Base-by-base conservation (phyloP, 2,329 filamentous ascomycete genomes). In the Sclerotiophoma versabilis region DNA sequence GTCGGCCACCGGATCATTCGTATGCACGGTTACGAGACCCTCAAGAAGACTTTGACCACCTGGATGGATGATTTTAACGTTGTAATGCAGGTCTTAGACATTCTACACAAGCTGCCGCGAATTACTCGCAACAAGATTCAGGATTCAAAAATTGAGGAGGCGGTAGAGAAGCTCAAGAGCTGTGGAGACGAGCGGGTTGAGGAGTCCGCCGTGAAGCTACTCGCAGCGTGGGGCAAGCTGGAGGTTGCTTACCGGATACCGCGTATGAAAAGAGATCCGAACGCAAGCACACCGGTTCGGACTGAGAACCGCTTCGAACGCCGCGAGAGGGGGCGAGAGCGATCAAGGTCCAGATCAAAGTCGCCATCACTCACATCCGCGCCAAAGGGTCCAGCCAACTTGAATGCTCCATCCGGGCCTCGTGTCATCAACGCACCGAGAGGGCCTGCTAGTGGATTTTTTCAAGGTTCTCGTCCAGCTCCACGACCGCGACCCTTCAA, bases 41-140 rank as follows among this genome's bases (percentile, higher is more conserved):
- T 99, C 59, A 96, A 95, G 74, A 91, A 90, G 26, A 90, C 91
- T 5, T 82, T 99, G 48, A 87, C 87, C 60, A 88, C 89, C 22
- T 99, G 93, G 81, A 87, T 87, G 59, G 89, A 92, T n/a, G 95
- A 98, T 72, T 83, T 88, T 73, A 96, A 97, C 64, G 87, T 98
- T 23, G 86, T 96, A 30, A 78, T 96, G 58, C 95, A 98, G 76
- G 88, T 96, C 23, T 82, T 99, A 58, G 88, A 95, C 61, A 92
- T 99, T 49, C 83, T 99, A 17, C 88, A 96, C 74, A 88, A 87
- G 60, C 89, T 98, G 61, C 95, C 95, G 0, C 88, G 93, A 9
- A 81, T 98, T 43, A 98, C 95, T 17, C 88, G 92, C 55, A 99
- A 99, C 81, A 99, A 99, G 77, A 97, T 99, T 54, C 88, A 91